A percentile compares a stretch with the other conserved stretches of the same genome.
Conservation (phyloP, 2,329 filamentous ascomycete species). For the Byssoonygena ceratinophila region DNA sequence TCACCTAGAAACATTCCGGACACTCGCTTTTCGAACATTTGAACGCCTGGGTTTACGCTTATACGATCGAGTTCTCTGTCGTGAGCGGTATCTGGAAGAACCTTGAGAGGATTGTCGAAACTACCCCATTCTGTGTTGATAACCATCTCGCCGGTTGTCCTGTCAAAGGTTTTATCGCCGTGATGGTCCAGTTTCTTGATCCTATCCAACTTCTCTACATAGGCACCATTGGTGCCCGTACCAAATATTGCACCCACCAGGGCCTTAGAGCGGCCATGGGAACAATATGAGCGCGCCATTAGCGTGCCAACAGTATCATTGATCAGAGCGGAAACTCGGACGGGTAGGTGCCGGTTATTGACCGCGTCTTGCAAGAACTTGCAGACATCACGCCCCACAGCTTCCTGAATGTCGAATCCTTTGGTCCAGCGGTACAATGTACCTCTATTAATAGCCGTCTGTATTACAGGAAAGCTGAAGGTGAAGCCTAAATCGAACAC, state of each 20-base stretch:
- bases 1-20: slow-evolving; percentile 98
- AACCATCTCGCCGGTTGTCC: slow-evolving; percentile 83
- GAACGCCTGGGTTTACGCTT: slow-evolving; percentile 82
- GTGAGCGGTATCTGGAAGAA: slow-evolving; percentile 75
- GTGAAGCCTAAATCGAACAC: slow-evolving; percentile 96
- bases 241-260: slow-evolving; percentile 95
- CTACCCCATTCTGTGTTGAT: slow-evolving; percentile 98
- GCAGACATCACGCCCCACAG: slow-evolving; percentile 89
- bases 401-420: slow-evolving; percentile 93
- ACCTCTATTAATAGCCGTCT: slow-evolving; percentile 90
- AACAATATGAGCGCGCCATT: slow-evolving; percentile 94
- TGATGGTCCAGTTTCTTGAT: slow-evolving; percentile 63
- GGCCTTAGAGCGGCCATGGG: slow-evolving; percentile 73
- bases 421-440: slow-evolving; percentile 96
- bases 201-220: slow-evolving; percentile 80
- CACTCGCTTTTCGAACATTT: slow-evolving; percentile 98
- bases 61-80: slow-evolving; percentile 67
- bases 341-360: slow-evolving; percentile 72
- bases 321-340: slow-evolving; percentile 88
- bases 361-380: slow-evolving; percentile 80
- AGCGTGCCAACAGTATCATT: slow-evolving; percentile 97
- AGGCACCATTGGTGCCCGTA: slow-evolving; percentile 93
- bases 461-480: slow-evolving; percentile 93
- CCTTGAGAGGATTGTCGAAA: slow-evolving; percentile 86
- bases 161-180: slow-evolving; percentile 52